These are phyloP conservation scores for Grosmannia clavigera DNA, from an alignment of 2,329 filamentous ascomycete genomes.

Conservation along the genomic window DNA sequence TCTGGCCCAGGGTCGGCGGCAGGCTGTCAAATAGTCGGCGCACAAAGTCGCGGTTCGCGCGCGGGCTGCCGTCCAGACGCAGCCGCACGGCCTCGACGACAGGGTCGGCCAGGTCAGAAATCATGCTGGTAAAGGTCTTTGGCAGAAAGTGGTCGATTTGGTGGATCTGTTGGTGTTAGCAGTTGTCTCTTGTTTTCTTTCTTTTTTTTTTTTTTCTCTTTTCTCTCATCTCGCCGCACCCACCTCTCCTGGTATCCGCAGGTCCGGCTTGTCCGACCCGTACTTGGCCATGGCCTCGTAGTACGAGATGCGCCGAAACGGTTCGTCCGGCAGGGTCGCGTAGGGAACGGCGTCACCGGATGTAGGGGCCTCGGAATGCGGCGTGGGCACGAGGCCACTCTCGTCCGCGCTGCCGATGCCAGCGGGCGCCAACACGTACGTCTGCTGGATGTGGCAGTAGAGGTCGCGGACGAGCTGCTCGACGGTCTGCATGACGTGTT, in stretches of 20 bases:
- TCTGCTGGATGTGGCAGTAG: slow-evolving; percentile 36
- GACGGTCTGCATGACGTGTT: slow-evolving; percentile 51
- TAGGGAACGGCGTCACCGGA: slow-evolving; percentile 5
- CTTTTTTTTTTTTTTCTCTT: too few species aligned
- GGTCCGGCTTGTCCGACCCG: slow-evolving; percentile 86
- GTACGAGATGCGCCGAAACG: slow-evolving; percentile 56
- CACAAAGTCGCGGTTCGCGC: slow-evolving; percentile 44
- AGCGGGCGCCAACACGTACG: slow-evolving; percentile 16
- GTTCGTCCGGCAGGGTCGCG: slow-evolving; percentile 14
- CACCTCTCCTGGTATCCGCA: slow-evolving; percentile 55
- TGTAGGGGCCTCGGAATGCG: neutral
- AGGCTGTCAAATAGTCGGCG: slow-evolving; percentile 54
- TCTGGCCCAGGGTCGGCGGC: slow-evolving; percentile 49
- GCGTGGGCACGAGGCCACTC: slow-evolving; percentile 16
- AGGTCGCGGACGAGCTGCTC: slow-evolving; percentile 41
- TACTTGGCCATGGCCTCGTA: slow-evolving; percentile 65
- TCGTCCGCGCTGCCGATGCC: slow-evolving; percentile 13
- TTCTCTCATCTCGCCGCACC: slow-evolving; percentile 7
- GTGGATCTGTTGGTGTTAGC: slow-evolving; percentile 40
- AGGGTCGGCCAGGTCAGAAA: slow-evolving; percentile 55
- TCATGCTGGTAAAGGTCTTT: slow-evolving; percentile 57
- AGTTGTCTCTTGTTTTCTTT: too few species aligned
- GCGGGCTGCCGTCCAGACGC: slow-evolving; percentile 37
- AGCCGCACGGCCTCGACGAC: slow-evolving; percentile 66
- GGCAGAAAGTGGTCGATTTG: slow-evolving; percentile 52